Evolutionary conservation across 495 filamentous ascomycete species (phyloP).

Genomic region (Penicillium pancosmium): DNA sequence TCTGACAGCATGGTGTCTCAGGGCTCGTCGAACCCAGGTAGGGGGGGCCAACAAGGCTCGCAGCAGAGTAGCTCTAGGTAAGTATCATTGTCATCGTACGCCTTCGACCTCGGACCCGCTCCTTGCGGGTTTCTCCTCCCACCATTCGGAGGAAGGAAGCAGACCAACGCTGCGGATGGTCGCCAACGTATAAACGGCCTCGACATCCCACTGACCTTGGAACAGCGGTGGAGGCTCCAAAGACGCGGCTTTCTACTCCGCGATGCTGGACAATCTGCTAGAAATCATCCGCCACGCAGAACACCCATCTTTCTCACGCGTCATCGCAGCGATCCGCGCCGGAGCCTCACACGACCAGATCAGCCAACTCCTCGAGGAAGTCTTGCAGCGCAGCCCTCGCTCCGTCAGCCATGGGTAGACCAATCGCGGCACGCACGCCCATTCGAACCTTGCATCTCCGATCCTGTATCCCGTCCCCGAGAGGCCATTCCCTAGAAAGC

Average conservation of each 20-base stretch:
- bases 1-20: neutral
- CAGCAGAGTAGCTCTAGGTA: neutral
- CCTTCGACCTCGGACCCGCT: neutral
- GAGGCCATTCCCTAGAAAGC: neutral
- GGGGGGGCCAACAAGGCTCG: neutral
- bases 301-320: slow-evolving; percentile 23
- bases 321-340: slow-evolving; percentile 38
- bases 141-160: too few species aligned
- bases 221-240: slow-evolving; percentile 5
- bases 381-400: slow-evolving; percentile 1
- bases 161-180: too few species aligned
- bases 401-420: neutral
- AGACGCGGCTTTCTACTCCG: slow-evolving; percentile 30
- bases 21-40: neutral
- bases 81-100: neutral
- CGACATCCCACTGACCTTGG: neutral
- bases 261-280: slow-evolving; percentile 35
- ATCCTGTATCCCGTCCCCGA: neutral
- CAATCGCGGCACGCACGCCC: neutral
- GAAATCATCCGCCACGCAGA: slow-evolving; percentile 30
- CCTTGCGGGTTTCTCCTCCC: neutral
- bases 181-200: too few species aligned
- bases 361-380: slow-evolving; percentile 24
- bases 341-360: slow-evolving; percentile 38
- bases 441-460: neutral